phyloP scores from a whole-genome alignment of 2,329 filamentous ascomycete species.

The Tolypocladium cylindrosporum region DNA sequence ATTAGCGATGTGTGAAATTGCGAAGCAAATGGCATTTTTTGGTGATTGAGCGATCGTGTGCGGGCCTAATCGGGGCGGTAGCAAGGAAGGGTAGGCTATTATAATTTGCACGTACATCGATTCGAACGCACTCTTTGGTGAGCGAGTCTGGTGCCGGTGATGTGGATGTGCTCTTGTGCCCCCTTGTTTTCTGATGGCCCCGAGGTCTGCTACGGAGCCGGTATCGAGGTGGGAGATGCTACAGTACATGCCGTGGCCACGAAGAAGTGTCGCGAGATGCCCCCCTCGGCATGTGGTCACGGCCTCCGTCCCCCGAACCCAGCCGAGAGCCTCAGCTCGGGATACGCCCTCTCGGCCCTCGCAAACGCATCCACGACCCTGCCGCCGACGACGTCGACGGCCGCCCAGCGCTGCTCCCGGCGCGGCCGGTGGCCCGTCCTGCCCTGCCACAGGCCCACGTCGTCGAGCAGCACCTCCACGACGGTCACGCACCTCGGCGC shows the following conservation, averaged over 20 bases:
- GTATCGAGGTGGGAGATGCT: background rate
- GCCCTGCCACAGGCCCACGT: conserved; percentile 33
- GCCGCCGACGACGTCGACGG: conserved; percentile 30
- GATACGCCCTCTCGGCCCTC: conserved; percentile 3
- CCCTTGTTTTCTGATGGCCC: background rate
- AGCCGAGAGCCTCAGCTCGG: conserved; percentile 15
- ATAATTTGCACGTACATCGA: background rate
- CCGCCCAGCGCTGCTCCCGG: conserved; percentile 46
- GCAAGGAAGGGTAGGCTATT: background rate
- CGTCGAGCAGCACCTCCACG: conserved; percentile 42
- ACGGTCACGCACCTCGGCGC: conserved; percentile 26
- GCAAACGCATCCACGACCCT: conserved; percentile 29
- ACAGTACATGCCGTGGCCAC: background rate
- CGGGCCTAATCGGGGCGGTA: background rate
- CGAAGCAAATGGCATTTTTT: conserved; percentile 1
- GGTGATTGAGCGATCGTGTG: background rate
- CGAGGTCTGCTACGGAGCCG: too few species aligned
- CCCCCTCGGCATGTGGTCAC: background rate
- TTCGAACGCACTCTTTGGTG: background rate
- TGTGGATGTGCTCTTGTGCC: background rate
- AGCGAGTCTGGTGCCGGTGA: background rate
- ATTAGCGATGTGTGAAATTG: conserved; percentile 4
- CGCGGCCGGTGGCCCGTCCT: conserved; percentile 15
- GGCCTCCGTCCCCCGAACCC: conserved; percentile 23
- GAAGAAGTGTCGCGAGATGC: too few species aligned